phyloP scores from a whole-genome alignment of 2,329 filamentous ascomycete genomes.

The Coleophoma eucalyptorum region DNA sequence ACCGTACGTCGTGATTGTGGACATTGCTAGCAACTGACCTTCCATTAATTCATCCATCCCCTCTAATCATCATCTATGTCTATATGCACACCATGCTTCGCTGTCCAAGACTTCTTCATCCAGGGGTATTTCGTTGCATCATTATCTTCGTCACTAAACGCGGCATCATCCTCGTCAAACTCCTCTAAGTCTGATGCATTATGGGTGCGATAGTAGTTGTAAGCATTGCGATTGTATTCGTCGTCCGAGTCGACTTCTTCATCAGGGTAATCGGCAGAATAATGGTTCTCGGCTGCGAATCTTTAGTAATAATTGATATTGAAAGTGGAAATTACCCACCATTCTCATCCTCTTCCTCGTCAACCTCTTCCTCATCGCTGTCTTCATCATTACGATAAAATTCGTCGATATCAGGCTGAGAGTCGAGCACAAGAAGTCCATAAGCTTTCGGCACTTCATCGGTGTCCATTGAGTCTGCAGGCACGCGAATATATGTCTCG shows the following conservation, averaged over 20 bases:
- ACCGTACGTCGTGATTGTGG: background rate
- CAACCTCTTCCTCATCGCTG: conserved; percentile 59
- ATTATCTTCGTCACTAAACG: conserved; percentile 21
- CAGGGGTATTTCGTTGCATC: conserved; percentile 22
- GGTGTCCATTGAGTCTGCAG: conserved; percentile 44
- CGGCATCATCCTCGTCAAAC: conserved; percentile 18
- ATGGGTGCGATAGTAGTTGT: conserved; percentile 46
- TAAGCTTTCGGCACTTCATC: conserved; percentile 46
- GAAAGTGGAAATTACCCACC: conserved; percentile 35
- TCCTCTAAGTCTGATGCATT: conserved; percentile 27
- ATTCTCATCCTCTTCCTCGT: conserved; percentile 64
- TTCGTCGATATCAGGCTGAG: conserved; percentile 39
- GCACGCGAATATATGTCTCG: conserved; percentile 61
- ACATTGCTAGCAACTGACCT: conserved; percentile 1
- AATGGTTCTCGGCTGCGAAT: conserved; percentile 68
- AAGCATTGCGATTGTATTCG: conserved; percentile 53
- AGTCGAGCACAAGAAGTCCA: conserved; percentile 27
- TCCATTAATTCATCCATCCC: background rate
- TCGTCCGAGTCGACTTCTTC: conserved; percentile 74
- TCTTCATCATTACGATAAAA: conserved; percentile 61
- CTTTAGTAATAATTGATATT: conserved; percentile 9
- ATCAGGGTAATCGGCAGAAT: conserved; percentile 76
- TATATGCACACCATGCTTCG: background rate
- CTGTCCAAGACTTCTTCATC: conserved; percentile 12
- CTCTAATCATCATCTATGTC: conserved; percentile 2